Evolutionary conservation across 129 eudicot species (phyloP).

Genomic region (Scalesia atractyloides): DNA sequence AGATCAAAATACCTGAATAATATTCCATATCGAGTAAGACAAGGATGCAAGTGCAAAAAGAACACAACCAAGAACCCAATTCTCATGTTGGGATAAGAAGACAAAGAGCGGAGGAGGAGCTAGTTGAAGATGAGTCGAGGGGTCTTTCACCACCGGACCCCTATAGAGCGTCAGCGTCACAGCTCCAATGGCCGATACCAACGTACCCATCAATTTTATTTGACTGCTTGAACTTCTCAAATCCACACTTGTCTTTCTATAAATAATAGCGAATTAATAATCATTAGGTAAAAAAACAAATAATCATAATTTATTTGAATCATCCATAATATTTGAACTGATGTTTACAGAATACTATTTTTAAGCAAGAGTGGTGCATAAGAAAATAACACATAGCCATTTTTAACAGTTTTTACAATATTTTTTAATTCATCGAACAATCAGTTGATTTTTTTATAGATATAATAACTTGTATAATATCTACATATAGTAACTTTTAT

Average conservation of each 20-base stretch:
- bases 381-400: too few relatives aligned
- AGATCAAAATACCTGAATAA: slow-evolving; percentile 57
- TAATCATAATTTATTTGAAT: background rate
- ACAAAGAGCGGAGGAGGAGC: slow-evolving; percentile 39
- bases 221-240: slow-evolving; percentile 52
- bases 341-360: too few relatives aligned
- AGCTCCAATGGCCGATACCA: slow-evolving; percentile 66
- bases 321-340: too few relatives aligned
- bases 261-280: background rate
- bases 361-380: too few relatives aligned
- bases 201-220: slow-evolving; percentile 51
- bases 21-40: slow-evolving; percentile 61
- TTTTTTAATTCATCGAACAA: background rate
- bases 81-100: slow-evolving; percentile 56
- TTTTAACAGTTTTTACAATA: background rate
- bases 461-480: too few relatives aligned
- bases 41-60: slow-evolving; percentile 70
- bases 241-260: slow-evolving; percentile 52
- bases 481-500: too few relatives aligned
- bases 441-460: too few relatives aligned
- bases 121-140: slow-evolving; percentile 33
- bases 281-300: background rate
- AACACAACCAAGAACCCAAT: slow-evolving; percentile 68
- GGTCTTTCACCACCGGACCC: slow-evolving; percentile 59
- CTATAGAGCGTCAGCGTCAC: slow-evolving; percentile 40